Conservation (phyloP, 2,329 filamentous ascomycete species). For the Diaporthe sp. region DNA sequence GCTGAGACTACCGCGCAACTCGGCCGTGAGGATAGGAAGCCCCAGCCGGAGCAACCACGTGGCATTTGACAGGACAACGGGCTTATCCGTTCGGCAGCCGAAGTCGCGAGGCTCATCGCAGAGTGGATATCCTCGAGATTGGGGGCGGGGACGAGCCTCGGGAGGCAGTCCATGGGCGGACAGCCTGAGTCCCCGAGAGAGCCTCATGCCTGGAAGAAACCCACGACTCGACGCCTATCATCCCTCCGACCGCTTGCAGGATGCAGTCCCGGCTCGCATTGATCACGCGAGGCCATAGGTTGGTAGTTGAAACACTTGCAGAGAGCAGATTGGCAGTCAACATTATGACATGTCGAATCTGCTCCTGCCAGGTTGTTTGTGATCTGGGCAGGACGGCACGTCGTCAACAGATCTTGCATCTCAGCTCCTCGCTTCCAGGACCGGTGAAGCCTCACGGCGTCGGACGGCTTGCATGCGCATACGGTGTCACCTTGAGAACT, state of each 20-base stretch:
- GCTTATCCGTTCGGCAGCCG: slow-evolving; percentile 2
- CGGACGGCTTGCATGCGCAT: neutral
- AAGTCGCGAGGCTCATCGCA: neutral
- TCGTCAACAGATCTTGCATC: slow-evolving; percentile 10
- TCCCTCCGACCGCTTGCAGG: neutral
- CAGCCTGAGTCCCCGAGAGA: neutral
- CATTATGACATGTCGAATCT: slow-evolving; percentile 3
- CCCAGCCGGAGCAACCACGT: slow-evolving; percentile 23
- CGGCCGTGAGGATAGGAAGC: neutral
- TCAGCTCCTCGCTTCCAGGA: neutral
- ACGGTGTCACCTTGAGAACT: neutral
- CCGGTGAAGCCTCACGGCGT: slow-evolving; percentile 4
- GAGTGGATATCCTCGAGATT: neutral
- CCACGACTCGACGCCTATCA: neutral
- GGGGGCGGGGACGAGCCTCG: neutral
- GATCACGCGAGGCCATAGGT: neutral
- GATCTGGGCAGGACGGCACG: neutral
- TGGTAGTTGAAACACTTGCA: neutral
- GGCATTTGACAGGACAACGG: neutral
- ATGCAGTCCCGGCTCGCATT: neutral
- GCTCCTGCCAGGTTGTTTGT: neutral
- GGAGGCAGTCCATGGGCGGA: neutral
- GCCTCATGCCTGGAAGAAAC: neutral
- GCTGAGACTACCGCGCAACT: neutral
- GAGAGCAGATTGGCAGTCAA: neutral